Conservation (phyloP, 2,329 filamentous ascomycete species). For the Furcasterigmium furcatum region DNA sequence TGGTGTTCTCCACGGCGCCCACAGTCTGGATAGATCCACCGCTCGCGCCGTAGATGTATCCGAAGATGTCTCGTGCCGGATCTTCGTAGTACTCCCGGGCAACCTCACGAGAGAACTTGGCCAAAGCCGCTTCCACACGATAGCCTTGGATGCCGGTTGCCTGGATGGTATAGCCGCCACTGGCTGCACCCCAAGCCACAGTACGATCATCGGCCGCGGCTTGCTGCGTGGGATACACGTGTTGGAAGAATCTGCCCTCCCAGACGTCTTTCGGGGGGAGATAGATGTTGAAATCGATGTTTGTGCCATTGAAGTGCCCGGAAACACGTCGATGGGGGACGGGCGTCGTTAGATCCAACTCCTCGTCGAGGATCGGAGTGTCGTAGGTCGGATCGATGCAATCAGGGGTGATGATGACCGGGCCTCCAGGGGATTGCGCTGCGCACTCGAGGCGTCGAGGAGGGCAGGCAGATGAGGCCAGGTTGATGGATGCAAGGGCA, state of each 20-base stretch:
- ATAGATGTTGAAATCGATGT: conserved; percentile 17
- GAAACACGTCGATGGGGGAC: conserved; percentile 10
- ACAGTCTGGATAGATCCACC: conserved; percentile 15
- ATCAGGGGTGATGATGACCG: neutral
- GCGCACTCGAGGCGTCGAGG: no score
- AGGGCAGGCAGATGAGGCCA: no score
- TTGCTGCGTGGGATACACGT: conserved; percentile 10
- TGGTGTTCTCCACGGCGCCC: conserved; percentile 14
- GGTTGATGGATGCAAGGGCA: no score
- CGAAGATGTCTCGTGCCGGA: conserved; percentile 8
- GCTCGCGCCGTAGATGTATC: conserved; percentile 17
- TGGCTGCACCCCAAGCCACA: conserved; percentile 12
- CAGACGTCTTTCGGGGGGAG: conserved; percentile 11
- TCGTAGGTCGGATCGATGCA: neutral
- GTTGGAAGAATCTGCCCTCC: conserved; percentile 16
- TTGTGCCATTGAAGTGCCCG: conserved; percentile 13
- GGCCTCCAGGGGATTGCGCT: neutral
- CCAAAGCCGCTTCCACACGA: conserved; percentile 16
- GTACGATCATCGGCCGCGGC: conserved; percentile 6
- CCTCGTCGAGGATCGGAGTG: neutral
- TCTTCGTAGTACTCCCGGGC: conserved; percentile 11
- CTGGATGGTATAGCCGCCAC: conserved; percentile 15
- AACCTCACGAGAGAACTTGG: conserved; percentile 12
- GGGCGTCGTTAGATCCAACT: neutral
- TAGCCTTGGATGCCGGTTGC: conserved; percentile 10